phyloP scores from a whole-genome alignment of 2,329 filamentous ascomycete species.

The Penicillium olsonii region DNA sequence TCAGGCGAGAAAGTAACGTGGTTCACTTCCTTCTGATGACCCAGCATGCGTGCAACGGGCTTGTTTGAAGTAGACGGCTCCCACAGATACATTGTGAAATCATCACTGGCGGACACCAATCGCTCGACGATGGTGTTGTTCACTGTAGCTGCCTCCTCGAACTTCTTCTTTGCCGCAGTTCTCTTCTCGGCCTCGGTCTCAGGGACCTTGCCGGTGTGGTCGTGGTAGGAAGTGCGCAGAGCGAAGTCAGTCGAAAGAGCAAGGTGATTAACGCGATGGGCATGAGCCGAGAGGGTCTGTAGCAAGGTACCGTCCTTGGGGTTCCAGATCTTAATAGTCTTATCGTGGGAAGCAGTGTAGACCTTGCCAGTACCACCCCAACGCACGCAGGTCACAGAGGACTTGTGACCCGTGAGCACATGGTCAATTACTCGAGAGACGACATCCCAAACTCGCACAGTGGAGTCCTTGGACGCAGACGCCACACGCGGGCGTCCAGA shows the following conservation, averaged over 20 bases:
- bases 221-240: conserved; percentile 80
- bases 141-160: conserved; percentile 79
- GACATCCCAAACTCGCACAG: conserved; percentile 82
- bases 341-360: conserved; percentile 86
- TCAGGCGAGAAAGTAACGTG: conserved; percentile 94
- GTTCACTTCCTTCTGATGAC: conserved; percentile 96
- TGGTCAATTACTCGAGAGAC: conserved; percentile 77
- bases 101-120: conserved; percentile 86
- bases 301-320: conserved; percentile 74
- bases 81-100: conserved; percentile 97
- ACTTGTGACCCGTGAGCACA: conserved; percentile 84
- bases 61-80: conserved; percentile 77
- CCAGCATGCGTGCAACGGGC: conserved; percentile 82
- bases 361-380: conserved; percentile 91
- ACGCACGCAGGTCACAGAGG: conserved; percentile 82
- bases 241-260: conserved; percentile 92
- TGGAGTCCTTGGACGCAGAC: conserved; percentile 86
- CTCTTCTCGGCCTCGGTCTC: conserved; percentile 69
- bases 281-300: conserved; percentile 78
- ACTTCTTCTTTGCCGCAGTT: conserved; percentile 75
- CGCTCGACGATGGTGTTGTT: conserved; percentile 78
- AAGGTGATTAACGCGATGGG: conserved; percentile 94
- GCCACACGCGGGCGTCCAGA: conserved; percentile 75
- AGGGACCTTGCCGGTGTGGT: conserved; percentile 75
- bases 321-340: conserved; percentile 90